Conservation (phyloP, 352 stramenopile species). For the Chrysophaeum taylorii region DNA sequence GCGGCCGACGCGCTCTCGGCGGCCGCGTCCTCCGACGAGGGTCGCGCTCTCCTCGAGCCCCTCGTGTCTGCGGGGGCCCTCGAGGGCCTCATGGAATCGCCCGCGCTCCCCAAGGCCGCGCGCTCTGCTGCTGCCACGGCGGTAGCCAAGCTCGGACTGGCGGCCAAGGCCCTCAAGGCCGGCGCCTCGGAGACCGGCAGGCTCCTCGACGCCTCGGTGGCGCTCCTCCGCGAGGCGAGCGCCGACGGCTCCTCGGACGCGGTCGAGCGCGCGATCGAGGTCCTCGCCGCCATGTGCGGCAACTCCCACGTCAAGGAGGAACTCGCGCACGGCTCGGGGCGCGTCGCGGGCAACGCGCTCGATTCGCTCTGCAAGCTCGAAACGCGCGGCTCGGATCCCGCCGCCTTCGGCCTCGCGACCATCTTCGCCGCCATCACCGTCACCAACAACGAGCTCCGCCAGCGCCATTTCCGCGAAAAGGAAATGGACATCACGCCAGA, state of each 20-base stretch:
- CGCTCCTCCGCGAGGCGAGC: neutral
- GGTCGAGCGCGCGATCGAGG: slow-evolving; percentile 49
- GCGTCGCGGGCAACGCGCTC: slow-evolving; percentile 16
- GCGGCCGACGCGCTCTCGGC: neutral
- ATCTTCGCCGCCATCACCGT: slow-evolving; percentile 84
- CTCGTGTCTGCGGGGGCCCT: neutral
- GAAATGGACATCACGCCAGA: slow-evolving; percentile 77
- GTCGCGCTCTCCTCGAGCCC: neutral
- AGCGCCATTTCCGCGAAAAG: slow-evolving; percentile 87
- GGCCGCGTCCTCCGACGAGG: neutral
- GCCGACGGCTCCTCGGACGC: neutral
- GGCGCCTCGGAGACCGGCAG: neutral
- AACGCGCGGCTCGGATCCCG: neutral
- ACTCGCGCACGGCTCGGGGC: slow-evolving; percentile 45
- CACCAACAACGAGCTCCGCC: slow-evolving; percentile 79
- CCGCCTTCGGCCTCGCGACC: slow-evolving; percentile 77
- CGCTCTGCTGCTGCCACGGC: neutral
- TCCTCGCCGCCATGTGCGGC: slow-evolving; percentile 47
- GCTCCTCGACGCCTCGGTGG: neutral
- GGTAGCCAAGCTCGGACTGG: slow-evolving; percentile 6
- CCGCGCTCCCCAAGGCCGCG: neutral
- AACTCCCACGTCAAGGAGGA: slow-evolving; percentile 59
- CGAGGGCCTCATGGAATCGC: neutral
- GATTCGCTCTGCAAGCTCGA: slow-evolving; percentile 4
- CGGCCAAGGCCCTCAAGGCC: slow-evolving; percentile 8